Conservation (phyloP, 1,139 yeast genomes). For the Suhomyces guaymorum region DNA sequence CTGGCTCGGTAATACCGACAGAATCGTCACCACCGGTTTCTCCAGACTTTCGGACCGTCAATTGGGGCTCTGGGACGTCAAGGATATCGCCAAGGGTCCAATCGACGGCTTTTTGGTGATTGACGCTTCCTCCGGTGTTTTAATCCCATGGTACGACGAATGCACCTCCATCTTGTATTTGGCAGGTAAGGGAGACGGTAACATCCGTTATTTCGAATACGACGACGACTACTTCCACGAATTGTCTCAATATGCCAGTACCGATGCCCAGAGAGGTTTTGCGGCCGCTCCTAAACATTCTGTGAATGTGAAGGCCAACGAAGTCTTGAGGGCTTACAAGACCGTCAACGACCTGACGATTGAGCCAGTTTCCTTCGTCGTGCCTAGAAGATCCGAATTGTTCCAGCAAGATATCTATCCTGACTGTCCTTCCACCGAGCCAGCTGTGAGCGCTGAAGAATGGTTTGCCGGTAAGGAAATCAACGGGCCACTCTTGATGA, state of each 20-base stretch:
- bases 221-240: constrained; percentile 79
- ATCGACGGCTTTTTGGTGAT: constrained; percentile 83
- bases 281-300: constrained; percentile 83
- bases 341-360: constrained; percentile 78
- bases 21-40: constrained; percentile 94
- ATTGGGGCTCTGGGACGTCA: constrained; percentile 88
- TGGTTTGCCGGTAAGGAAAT: constrained; percentile 78
- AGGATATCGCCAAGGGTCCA: constrained; percentile 74
- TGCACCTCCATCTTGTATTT: constrained; percentile 77
- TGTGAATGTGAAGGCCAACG: constrained; percentile 80
- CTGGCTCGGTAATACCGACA: constrained; percentile 86
- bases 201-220: constrained; percentile 88
- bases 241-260: constrained; percentile 81
- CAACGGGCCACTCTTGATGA: constrained; percentile 78
- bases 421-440: constrained; percentile 76
- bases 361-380: constrained; percentile 89
- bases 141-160: constrained; percentile 87
- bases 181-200: constrained; percentile 99
- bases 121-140: constrained; percentile 90
- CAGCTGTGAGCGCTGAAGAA: constrained; percentile 78
- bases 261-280: constrained; percentile 94
- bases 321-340: constrained; percentile 77
- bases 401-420: constrained; percentile 94
- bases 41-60: constrained; percentile 92
- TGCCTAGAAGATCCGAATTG: constrained; percentile 90